Conservation (phyloP, 2,329 filamentous ascomycete species). For the Calycina herbarum region DNA sequence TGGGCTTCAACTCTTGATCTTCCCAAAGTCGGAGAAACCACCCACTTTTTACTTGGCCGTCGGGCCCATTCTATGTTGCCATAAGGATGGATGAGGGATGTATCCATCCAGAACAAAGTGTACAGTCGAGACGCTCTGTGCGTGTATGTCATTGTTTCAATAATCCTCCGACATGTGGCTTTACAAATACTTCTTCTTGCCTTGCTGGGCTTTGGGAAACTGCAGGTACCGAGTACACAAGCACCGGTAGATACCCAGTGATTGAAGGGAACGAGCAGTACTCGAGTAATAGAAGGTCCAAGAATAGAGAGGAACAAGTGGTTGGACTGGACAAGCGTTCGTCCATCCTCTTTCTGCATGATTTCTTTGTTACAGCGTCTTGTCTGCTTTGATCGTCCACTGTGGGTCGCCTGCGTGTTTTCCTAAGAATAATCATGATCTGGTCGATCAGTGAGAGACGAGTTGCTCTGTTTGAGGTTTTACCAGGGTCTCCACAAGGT, state of each 20-base stretch:
- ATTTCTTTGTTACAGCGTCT: background rate
- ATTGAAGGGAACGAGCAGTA: background rate
- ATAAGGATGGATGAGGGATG: background rate
- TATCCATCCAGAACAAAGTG: background rate
- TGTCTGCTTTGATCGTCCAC: background rate
- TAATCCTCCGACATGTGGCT: background rate
- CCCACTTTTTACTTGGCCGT: background rate
- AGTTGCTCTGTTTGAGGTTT: constrained; percentile 21
- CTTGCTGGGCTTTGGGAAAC: constrained; percentile 2
- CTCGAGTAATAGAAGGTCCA: background rate
- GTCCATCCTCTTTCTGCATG: constrained; percentile 12
- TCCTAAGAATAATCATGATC: constrained; percentile 19
- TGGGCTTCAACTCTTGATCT: background rate
- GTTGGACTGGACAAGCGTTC: background rate
- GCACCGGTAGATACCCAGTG: background rate
- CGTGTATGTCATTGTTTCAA: constrained; percentile 25
- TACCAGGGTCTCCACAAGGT: constrained; percentile 12
- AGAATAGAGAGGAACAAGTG: background rate
- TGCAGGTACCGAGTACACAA: background rate
- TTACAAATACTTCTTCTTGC: background rate
- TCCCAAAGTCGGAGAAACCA: background rate
- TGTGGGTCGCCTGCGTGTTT: constrained; percentile 1
- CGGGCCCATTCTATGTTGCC: background rate
- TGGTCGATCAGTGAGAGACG: constrained; percentile 6
- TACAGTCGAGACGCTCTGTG: constrained; percentile 9